Evolutionary conservation across 2,329 filamentous ascomycete genomes (phyloP).

Genomic region (Cladosporium phlei): DNA sequence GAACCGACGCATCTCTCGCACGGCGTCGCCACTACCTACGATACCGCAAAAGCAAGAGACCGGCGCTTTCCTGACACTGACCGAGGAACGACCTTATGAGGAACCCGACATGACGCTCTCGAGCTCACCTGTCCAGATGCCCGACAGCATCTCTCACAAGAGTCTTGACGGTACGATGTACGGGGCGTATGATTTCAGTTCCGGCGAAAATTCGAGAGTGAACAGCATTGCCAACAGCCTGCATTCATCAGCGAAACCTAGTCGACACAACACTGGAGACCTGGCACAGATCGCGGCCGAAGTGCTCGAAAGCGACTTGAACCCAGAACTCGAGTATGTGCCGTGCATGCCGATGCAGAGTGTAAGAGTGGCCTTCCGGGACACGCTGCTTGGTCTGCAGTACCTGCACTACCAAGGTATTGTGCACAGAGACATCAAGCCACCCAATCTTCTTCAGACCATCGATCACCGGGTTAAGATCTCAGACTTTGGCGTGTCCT

Average conservation of each 20-base stretch:
- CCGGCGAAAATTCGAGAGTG: constrained; percentile 49
- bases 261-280: constrained; percentile 49
- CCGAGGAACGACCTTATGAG: constrained; percentile 23
- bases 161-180: constrained; percentile 75
- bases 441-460: constrained; percentile 83
- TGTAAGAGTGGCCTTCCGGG: constrained; percentile 78
- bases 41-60: constrained; percentile 7
- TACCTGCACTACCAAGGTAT: constrained; percentile 64
- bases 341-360: constrained; percentile 85
- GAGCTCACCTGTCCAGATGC: constrained; percentile 15
- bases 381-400: constrained; percentile 87
- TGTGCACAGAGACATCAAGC: constrained; percentile 49
- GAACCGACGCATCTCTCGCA: constrained; percentile 23
- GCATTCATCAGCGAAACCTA: constrained; percentile 10
- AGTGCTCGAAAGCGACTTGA: constrained; percentile 58
- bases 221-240: constrained; percentile 75
- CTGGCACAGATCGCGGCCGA: constrained; percentile 35
- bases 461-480: constrained; percentile 87
- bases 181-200: constrained; percentile 57
- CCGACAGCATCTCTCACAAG: constrained; percentile 29
- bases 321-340: constrained; percentile 88
- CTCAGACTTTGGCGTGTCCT: constrained; percentile 97
- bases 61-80: constrained; percentile 22
- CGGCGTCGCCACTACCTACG: constrained; percentile 21
- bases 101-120: constrained; percentile 17